Evolutionary conservation across 768 basidiomycete species (phyloP), one percentile per base, ranked within the genome.

Genomic region (Mycena indigotica): DNA sequence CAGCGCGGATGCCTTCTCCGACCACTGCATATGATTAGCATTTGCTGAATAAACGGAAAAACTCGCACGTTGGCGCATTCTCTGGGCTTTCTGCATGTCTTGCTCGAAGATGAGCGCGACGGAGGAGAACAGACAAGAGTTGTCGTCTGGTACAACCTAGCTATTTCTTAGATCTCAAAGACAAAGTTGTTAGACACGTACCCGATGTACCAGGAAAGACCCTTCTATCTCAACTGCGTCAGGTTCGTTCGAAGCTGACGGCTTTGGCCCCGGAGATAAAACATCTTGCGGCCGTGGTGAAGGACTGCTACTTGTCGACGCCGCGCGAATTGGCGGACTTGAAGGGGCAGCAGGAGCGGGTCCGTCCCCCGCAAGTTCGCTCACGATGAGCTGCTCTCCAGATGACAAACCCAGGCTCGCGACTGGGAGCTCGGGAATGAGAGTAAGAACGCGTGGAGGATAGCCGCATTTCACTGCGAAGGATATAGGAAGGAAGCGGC

Each of bases 111-210:
- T 77, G 39, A 96, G 75, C 16, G 91, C 92, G 44, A 93, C 78
- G 2, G 94, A 86, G 3, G 89, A 89, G 75, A 98, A 98, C 28
- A 98, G 77, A 71, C 96, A 98, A 1, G 93, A 91, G 66, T 98
- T 98, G 73, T 98, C 96, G 67, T 98, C 96, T n/a, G 95, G 95
- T 17, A 96, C 93, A 54, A 94, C 80, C 84, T 91, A 61, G 25
- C 26, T 15, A 46, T 28, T 29, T 15, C 13, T 16, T 4, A 54
- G 29, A 46, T 16, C 5, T 15, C 13, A 25, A n/a, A 45, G 30
- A 30, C 45, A 35, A 15, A 28, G 16, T 46, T 21, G 25, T n/a
- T 2, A 5, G 13, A 6, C 21, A 58, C 72, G 19, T 67, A 91
- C 92, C 58, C 88, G 76, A 67, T 93, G 90, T n/a, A 93, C 73